These are phyloP conservation scores for Delphinella strobiligena DNA, from an alignment of 2,329 filamentous ascomycete species.

Conservation along the genomic window DNA sequence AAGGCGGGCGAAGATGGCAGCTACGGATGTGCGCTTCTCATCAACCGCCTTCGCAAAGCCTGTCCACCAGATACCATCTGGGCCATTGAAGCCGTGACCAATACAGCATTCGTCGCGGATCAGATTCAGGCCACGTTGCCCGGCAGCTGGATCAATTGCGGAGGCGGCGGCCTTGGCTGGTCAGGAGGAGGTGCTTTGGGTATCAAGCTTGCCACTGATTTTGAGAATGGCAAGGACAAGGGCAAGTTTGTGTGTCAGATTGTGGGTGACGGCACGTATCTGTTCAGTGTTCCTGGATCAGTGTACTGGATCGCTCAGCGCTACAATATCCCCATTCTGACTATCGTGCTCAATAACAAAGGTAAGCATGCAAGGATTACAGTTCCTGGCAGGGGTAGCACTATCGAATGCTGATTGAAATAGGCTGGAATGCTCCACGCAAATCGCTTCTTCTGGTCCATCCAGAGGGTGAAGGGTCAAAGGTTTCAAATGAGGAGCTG, in stretches of 20 bases:
- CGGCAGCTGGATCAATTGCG: conserved; percentile 70
- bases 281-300: conserved; percentile 52
- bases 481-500: conserved; percentile 49
- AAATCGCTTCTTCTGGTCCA: conserved; percentile 52
- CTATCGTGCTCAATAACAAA: conserved; percentile 58
- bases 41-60: conserved; percentile 41
- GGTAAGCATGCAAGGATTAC: conserved; percentile 18
- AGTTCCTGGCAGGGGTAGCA: neutral
- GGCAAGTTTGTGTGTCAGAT: conserved; percentile 52
- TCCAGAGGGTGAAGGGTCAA: conserved; percentile 49
- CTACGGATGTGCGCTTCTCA: conserved; percentile 49
- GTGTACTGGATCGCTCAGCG: conserved; percentile 59
- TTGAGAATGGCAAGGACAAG: conserved; percentile 35
- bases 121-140: conserved; percentile 57
- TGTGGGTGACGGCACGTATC: conserved; percentile 55
- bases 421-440: conserved; percentile 54
- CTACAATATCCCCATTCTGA: conserved; percentile 54
- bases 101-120: conserved; percentile 54
- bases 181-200: conserved; percentile 63
- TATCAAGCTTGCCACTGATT: conserved; percentile 58
- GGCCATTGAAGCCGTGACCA: conserved; percentile 68
- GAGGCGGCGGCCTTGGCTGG: conserved; percentile 71
- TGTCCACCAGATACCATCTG: conserved; percentile 58
- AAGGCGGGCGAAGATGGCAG: conserved; percentile 49
- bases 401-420: neutral